Evolutionary conservation across 2,329 filamentous ascomycete species (phyloP), one percentile per base, ranked within the genome.

Genomic region (Cercospora janseana): DNA sequence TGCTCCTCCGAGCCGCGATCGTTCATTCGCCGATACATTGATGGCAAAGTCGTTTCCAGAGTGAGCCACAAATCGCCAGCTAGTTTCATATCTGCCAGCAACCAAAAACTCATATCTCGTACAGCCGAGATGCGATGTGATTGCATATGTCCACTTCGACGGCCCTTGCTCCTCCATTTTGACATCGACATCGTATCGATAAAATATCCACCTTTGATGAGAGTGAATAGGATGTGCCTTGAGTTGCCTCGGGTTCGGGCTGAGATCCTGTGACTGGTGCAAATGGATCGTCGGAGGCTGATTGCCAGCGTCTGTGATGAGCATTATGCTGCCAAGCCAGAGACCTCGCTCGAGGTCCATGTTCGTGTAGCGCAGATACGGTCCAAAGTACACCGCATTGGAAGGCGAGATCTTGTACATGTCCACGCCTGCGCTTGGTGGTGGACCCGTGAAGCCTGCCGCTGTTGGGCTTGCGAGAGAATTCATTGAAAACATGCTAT

Each of bases 51-150:
- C 93, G 65, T 97, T 97, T 3, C 92, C 92, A 10, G 91, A 96
- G 63, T 95, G 93, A 8, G 91, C 88, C 61, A 97, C 87, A 67
- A 97, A 97, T 18, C 92, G 85, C 93, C 93, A 98, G 64, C 86
- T 91, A 0, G 84, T 88, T 72, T 98, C 93, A 58, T 89, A 77
- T 51, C 88, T 85, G 5, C 92, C 92, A 15, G 93, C 93, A 13
- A 98, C 88, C 15, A 96, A 79, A 69, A 98, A 98, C 65, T 98
- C 93, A 69, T 97, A 98, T 20, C 93, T 82, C n/a, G 93, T 97
- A 72, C 93, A 98, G 26, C 93, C 93, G 15, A 97, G 77, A 64
- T 97, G 91, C 1, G 93, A 97, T 0, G 93, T 98, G 44, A 98
- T 91, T 1, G 93, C 93, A 66, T 98, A 98, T 0, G 93, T 98